Base-by-base conservation (phyloP, 768 basidiomycete genomes). In the Auricularia sp. region DNA sequence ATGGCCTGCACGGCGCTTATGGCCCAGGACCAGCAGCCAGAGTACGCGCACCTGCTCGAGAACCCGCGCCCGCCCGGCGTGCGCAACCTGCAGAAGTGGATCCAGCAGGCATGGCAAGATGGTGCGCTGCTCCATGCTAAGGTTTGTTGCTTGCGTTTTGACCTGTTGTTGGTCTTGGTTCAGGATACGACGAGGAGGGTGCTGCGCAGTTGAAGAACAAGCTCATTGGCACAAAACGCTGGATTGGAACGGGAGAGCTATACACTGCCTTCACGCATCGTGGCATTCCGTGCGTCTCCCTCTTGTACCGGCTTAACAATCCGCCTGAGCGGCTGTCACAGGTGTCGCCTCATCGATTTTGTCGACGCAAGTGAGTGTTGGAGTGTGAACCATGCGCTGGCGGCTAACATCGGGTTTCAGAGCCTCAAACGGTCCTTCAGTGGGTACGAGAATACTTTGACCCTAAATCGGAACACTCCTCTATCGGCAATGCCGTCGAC, bases 371-470 rank as follows among this genome's bases (percentile, higher is more conserved):
- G 56, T 59, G 29, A 24, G 56, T 35, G 18, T 59, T 33, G 24
- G 24, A n/a, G 24, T 35, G 24, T 8, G 56, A 29, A 29, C 56
- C 6, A 6, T 24, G 21, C 14, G 47, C 11, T 8, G 6, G 6
- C 18, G 11, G 16, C 1, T 24, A 33, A n/a, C 29, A 34, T n/a
- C 21, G 39, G 33, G 62, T 65, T 16, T 68, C 65, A 81, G 82
- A 82, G 54, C 76, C 82, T 54, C 72, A 79, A 16, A 70, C 77
- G 0, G 73, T 96, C 35, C 79, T 82, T 8, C 77, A 87, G 33
- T 97, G 92, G 91, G 81, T 94, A 42, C 80, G 87, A 39, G 73
- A 83, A 45, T 91, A 96, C 71, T 96, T 95, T 70, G 75, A 76
- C 18, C 69, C 69, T 1, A 73, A 3, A 64, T 24, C 62, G 54